Evolutionary conservation across 2,329 filamentous ascomycete genomes (phyloP), one percentile per base, ranked within the genome.

Genomic region (Calonectria hawksworthii): DNA sequence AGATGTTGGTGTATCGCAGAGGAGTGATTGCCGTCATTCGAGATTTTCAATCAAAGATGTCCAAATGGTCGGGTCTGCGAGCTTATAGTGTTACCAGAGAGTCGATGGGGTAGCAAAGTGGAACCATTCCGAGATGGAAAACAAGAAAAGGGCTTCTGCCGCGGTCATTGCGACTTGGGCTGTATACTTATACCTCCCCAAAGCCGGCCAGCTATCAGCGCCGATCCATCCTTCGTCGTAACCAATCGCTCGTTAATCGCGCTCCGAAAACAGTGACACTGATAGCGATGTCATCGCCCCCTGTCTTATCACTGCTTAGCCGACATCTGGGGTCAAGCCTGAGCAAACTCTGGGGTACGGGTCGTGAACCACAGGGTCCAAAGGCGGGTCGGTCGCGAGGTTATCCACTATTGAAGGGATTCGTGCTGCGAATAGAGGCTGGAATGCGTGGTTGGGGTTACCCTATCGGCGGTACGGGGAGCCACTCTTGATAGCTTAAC

Each of bases 1-100:
- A 63, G 32, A 77, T 73, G 26, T 75, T 76, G 26, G 75, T 75
- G 56, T 76, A 76, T 50, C 68, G 76, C 54, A 67, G 66, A 38
- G 72, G 70, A 65, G 47, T 36, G 54, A 61, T 67, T 18, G 74
- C 41, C 34, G 70, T 76, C 74, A 77, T 77, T 72, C 74, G 72
- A 47, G 54, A n/a, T 26, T 38, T 38, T 61, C 16, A 10, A 3
- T 32, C 44, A 11, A 16, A 10, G 11, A 41, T n/a, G 21, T 28
- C 44, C 28, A 30, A 14, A 7, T 16, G 52, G 32, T 26, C 21
- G n/a, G 3, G 30, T n/a, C 8, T 61, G 2, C 11, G 34, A 8
- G 34, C 21, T 41, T 41, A 74, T 6, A 23, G 3, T 14, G 38
- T 0, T 2, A 11, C 6, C 11, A 50, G 1, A 21, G 30, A 38